phyloP scores from a whole-genome alignment of 2,329 filamentous ascomycete species.

The Bipolaris bicolor region DNA sequence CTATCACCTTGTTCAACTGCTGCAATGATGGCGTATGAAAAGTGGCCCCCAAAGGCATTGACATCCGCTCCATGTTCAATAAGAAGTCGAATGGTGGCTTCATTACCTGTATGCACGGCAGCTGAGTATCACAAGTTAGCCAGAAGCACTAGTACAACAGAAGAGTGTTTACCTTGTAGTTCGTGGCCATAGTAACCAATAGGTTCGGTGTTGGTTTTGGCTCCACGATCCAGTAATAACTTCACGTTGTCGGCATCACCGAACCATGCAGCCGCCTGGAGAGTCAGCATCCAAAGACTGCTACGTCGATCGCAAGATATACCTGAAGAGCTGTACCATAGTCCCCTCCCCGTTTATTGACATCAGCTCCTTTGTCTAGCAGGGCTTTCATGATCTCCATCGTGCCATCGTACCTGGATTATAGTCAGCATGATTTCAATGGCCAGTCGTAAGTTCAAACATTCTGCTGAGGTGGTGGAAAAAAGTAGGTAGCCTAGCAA shows the following conservation, averaged over 20 bases:
- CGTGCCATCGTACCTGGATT: slow-evolving; percentile 25
- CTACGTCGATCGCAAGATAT: background rate
- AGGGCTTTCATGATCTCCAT: slow-evolving; percentile 25
- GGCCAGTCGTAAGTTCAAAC: background rate
- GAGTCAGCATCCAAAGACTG: background rate
- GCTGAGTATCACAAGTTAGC: background rate
- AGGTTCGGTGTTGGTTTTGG: slow-evolving; percentile 26
- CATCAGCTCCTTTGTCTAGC: slow-evolving; percentile 27
- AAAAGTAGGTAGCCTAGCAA: no score
- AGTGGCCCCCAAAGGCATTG: slow-evolving; percentile 25
- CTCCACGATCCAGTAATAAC: slow-evolving; percentile 30
- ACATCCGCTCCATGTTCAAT: slow-evolving; percentile 28
- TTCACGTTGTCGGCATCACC: slow-evolving; percentile 29
- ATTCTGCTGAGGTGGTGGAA: background rate
- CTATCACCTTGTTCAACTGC: slow-evolving; percentile 23
- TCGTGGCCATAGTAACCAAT: slow-evolving; percentile 28
- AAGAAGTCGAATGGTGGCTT: slow-evolving; percentile 25
- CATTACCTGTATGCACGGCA: slow-evolving; percentile 23
- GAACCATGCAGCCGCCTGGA: slow-evolving; percentile 15
- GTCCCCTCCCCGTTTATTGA: slow-evolving; percentile 28
- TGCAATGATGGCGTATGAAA: slow-evolving; percentile 26
- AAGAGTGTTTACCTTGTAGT: slow-evolving; percentile 17
- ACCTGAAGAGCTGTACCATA: slow-evolving; percentile 32
- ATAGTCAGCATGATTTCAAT: background rate
- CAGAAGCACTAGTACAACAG: no score